A percentile compares a stretch with the other conserved stretches of the same genome.
Evolutionary conservation across 73 alveolate genomes (phyloP).

Genomic region (Chromera velia): DNA sequence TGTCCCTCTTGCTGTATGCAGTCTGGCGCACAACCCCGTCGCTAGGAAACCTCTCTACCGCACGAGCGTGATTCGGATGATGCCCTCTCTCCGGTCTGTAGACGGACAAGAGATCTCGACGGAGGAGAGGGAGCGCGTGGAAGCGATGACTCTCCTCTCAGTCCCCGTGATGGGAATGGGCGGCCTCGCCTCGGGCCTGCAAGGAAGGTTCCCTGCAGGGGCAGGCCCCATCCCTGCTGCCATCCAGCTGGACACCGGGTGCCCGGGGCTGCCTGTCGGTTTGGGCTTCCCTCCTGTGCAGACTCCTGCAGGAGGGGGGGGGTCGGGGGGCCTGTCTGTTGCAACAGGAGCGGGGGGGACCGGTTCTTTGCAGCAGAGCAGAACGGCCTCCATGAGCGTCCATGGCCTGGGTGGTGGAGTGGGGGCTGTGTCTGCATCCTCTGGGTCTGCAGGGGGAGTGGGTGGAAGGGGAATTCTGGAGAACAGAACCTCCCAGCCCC

Average conservation of each 20-base stretch:
- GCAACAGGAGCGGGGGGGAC: too few species aligned
- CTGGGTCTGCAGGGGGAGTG: too few species aligned
- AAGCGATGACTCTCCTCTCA: conserved; percentile 22
- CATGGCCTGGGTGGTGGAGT: too few species aligned
- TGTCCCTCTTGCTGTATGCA: background rate
- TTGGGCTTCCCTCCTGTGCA: too few species aligned
- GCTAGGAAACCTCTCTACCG: conserved; percentile 50
- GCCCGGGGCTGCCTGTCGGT: background rate
- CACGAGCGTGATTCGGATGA: conserved; percentile 27
- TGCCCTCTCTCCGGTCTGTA: conserved; percentile 30
- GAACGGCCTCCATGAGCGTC: too few species aligned
- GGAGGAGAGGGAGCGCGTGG: conserved; percentile 54
- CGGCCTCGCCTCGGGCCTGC: background rate
- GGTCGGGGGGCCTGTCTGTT: too few species aligned
- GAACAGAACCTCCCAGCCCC: too few species aligned
- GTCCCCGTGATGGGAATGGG: background rate
- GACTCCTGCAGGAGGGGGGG: too few species aligned
- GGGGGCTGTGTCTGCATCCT: too few species aligned
- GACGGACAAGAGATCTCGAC: conserved; percentile 50
- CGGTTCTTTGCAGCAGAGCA: too few species aligned
- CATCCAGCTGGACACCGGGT: background rate
- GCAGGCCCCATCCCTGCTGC: background rate
- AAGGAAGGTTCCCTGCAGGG: background rate
- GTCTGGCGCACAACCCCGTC: background rate
- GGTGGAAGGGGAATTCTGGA: too few species aligned